phyloP scores from a whole-genome alignment of 2,329 filamentous ascomycete genomes.

The Ophiocordyceps camponoti-rufipedis region DNA sequence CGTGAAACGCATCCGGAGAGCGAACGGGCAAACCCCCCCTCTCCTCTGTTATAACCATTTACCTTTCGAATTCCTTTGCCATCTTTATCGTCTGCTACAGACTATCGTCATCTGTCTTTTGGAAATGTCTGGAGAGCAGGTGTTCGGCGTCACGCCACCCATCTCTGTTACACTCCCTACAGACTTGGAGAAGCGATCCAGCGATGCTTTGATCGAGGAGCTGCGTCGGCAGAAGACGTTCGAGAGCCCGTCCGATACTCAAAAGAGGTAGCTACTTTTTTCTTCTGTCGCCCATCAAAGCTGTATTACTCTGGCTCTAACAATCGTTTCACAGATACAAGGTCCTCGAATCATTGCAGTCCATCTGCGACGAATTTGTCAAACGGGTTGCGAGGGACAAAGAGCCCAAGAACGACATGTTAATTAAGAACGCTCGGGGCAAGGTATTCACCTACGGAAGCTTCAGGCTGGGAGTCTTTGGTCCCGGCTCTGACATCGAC shows the following conservation, averaged over 20 bases:
- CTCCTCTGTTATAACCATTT: not conserved
- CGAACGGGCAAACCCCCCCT: not conserved
- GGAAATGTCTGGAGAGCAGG: conserved; percentile 19
- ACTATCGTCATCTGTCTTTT: not conserved
- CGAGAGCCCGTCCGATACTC: conserved; percentile 64
- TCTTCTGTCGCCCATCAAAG: not conserved
- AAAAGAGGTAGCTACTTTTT: conserved; percentile 67
- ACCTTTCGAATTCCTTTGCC: not conserved
- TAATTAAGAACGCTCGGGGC: conserved; percentile 70
- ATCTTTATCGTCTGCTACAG: no score
- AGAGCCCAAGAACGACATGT: conserved; percentile 51
- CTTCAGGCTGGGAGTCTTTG: conserved; percentile 84
- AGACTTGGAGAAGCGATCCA: conserved; percentile 55
- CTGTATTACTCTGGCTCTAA: not conserved
- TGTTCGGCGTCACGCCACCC: conserved; percentile 59
- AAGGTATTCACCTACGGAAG: conserved; percentile 95
- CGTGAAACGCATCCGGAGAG: not conserved
- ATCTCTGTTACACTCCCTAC: conserved; percentile 66
- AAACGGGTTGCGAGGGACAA: conserved; percentile 59
- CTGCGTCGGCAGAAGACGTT: conserved; percentile 83
- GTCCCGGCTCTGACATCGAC: conserved; percentile 94
- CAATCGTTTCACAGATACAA: conserved; percentile 30
- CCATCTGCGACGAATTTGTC: conserved; percentile 73
- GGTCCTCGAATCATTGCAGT: conserved; percentile 61
- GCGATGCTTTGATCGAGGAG: conserved; percentile 65